phyloP scores from a whole-genome alignment of 179 eudicot species.

The Nepenthes alata region DNA sequence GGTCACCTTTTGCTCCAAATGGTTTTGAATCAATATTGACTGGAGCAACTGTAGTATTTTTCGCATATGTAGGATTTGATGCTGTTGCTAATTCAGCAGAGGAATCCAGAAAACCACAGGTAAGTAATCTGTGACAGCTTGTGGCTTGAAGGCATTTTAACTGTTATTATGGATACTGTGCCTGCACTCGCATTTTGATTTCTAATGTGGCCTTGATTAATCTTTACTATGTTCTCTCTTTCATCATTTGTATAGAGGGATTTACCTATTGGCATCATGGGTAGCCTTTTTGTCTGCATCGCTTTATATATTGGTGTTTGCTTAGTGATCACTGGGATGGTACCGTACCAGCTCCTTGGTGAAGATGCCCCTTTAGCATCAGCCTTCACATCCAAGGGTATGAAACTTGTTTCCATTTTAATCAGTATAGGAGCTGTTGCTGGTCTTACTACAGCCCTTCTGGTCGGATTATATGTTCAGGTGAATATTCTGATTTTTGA shows the following conservation, averaged over 20 bases:
- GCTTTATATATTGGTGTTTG: slow-evolving; percentile 81
- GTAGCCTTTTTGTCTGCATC: slow-evolving; percentile 70
- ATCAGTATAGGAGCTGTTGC: slow-evolving; percentile 95
- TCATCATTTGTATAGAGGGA: slow-evolving; percentile 44
- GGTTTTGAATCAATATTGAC: slow-evolving; percentile 63
- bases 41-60: slow-evolving; percentile 95
- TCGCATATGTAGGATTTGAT: slow-evolving; percentile 96
- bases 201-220: slow-evolving; percentile 5
- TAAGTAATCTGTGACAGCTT: slow-evolving; percentile 11
- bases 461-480: slow-evolving; percentile 98
- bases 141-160: neutral
- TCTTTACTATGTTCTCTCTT: slow-evolving; percentile 2
- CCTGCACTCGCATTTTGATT: neutral
- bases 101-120: slow-evolving; percentile 92
- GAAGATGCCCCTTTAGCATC: slow-evolving; percentile 91
- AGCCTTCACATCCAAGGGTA: slow-evolving; percentile 78
- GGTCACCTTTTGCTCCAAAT: slow-evolving; percentile 89
- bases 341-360: slow-evolving; percentile 62
- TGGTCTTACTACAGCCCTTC: slow-evolving; percentile 90
- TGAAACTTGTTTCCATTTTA: slow-evolving; percentile 63
- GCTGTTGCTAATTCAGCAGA: slow-evolving; percentile 99
- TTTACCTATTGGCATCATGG: slow-evolving; percentile 85
- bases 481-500: slow-evolving; percentile 22
- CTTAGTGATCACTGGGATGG: slow-evolving; percentile 94
- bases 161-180: neutral